Evolutionary conservation across 768 basidiomycete genomes (phyloP), one percentile per base, ranked within the genome.

Genomic region (Tephrocybe sp.): DNA sequence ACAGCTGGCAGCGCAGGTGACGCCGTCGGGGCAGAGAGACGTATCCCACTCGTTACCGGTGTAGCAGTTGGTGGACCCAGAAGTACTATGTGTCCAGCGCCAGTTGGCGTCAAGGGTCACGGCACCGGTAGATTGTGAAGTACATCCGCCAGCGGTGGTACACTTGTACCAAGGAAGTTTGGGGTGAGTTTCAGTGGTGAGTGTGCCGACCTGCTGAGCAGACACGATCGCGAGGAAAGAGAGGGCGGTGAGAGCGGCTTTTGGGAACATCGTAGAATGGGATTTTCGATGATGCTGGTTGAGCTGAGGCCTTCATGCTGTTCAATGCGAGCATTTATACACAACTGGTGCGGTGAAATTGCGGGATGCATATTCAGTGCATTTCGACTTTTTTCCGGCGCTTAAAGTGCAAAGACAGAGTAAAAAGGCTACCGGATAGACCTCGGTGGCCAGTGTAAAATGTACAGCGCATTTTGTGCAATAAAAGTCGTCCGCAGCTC

Each of bases 21-120:
- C 61, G 18, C 68, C 64, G 58, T 77, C 73, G 42, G 78, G 73
- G 72, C 80, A 83, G 43, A 80, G 62, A 17, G 73, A 67, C 3
- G 68, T 53, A 65, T 81, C 71, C 78, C 79, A 83, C 15, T 68
- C 62, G 71, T 81, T 80, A 32, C 80, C 80, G 54, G 75, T 79
- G 72, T 81, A 81, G 62, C 80, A 74, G 64, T 71, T 71, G 53
- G 66, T 68, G 65, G 68, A 64, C 38, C 61, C 60, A 39, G 54
- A 57, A 50, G 65, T 68, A 39, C 60, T 59, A 65, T 79, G 76
- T 36, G 75, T 62, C 77, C 77, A 80, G 54, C 80, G 78, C 77
- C 78, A 82, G 72, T n/a, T n/a, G n/a, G n/a, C n/a, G n/a, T n/a
- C n/a, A n/a, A n/a, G n/a, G n/a, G n/a, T n/a, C n/a, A n/a, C 69